These are phyloP conservation scores for Zymoseptoria ardabiliae DNA, from an alignment of 2,329 filamentous ascomycete species.

Conservation along the genomic window DNA sequence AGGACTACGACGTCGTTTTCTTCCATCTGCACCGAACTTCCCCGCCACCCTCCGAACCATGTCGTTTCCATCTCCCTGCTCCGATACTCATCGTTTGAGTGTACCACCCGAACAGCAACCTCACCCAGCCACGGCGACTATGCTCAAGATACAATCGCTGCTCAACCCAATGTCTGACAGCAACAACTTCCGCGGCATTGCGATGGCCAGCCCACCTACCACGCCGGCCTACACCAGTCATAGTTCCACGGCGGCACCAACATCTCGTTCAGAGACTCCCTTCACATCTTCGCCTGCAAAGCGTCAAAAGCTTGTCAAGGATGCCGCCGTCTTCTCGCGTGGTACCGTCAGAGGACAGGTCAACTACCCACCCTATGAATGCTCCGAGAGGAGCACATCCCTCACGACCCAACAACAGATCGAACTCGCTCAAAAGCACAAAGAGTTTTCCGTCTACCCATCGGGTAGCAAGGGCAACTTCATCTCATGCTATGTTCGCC, in stretches of 20 bases:
- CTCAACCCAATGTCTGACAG: constrained; percentile 31
- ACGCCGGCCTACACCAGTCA: constrained; percentile 23
- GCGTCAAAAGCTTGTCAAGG: constrained; percentile 56
- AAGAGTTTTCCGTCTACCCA: constrained; percentile 59
- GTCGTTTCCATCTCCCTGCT: constrained; percentile 19
- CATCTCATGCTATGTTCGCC: constrained; percentile 46
- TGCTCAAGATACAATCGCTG: constrained; percentile 37
- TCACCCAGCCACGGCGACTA: constrained; percentile 15
- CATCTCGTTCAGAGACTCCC: constrained; percentile 20
- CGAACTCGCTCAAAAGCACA: constrained; percentile 50
- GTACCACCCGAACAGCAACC: constrained; percentile 12
- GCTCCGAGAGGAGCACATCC: constrained; percentile 36
- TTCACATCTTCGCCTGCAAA: constrained; percentile 20
- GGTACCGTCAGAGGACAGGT: constrained; percentile 58
- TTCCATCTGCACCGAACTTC: constrained; percentile 1
- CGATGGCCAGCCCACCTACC: constrained; percentile 15
- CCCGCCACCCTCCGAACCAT: constrained; percentile 11
- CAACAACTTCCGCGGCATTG: constrained; percentile 13
- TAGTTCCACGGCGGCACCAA: constrained; percentile 15
- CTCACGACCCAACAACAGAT: constrained; percentile 28
- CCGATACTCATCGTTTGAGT: constrained; percentile 11
- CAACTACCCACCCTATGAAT: constrained; percentile 68
- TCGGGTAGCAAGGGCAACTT: constrained; percentile 40
- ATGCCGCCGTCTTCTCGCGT: constrained; percentile 55
- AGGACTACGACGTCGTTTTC: not conserved